Percentiles rank a stretch among this genome's conserved stretches.
Evolutionary conservation across 2,329 filamentous ascomycete species (phyloP).

Genomic region (Aaosphaeria arxii): DNA sequence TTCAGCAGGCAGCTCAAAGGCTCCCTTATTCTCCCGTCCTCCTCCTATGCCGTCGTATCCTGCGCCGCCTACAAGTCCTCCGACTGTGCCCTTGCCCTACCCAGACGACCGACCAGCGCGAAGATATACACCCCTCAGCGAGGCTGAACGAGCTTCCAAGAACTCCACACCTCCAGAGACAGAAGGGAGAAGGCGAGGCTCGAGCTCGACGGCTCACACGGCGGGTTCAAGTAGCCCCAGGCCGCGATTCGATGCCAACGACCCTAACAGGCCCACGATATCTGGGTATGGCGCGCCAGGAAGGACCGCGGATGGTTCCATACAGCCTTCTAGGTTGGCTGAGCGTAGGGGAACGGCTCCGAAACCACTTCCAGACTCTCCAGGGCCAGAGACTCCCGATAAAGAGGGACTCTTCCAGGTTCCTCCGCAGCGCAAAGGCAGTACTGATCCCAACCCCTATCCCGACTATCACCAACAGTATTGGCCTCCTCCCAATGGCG

Average conservation of each 20-base stretch:
- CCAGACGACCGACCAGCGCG: conserved; percentile 41
- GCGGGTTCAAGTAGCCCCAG: conserved; percentile 31
- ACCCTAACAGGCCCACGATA: conserved; percentile 48
- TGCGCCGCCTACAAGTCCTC: conserved; percentile 47
- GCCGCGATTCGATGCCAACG: conserved; percentile 45
- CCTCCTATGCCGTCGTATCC: conserved; percentile 64
- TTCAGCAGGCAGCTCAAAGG: conserved; percentile 64
- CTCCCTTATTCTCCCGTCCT: conserved; percentile 35
- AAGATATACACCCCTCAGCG: conserved; percentile 35
- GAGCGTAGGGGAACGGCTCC: conserved; percentile 80
- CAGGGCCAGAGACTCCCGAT: conserved; percentile 71
- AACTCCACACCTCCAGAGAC: conserved; percentile 33
- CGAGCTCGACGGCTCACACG: conserved; percentile 16
- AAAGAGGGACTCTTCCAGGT: conserved; percentile 78
- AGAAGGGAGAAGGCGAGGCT: conserved; percentile 26
- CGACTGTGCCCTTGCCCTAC: conserved; percentile 44
- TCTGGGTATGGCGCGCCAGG: conserved; percentile 42
- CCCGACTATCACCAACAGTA: conserved; percentile 60
- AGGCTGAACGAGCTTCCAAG: conserved; percentile 31
- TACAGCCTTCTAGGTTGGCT: conserved; percentile 62
- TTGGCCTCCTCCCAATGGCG: conserved; percentile 48
- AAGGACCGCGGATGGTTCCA: conserved; percentile 26
- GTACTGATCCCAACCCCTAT: conserved; percentile 40
- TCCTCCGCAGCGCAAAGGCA: conserved; percentile 42
- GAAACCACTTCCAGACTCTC: conserved; percentile 79